These are phyloP conservation scores for Diaporthe ampelina DNA, from an alignment of 2,329 filamentous ascomycete species.

Conservation along the genomic window DNA sequence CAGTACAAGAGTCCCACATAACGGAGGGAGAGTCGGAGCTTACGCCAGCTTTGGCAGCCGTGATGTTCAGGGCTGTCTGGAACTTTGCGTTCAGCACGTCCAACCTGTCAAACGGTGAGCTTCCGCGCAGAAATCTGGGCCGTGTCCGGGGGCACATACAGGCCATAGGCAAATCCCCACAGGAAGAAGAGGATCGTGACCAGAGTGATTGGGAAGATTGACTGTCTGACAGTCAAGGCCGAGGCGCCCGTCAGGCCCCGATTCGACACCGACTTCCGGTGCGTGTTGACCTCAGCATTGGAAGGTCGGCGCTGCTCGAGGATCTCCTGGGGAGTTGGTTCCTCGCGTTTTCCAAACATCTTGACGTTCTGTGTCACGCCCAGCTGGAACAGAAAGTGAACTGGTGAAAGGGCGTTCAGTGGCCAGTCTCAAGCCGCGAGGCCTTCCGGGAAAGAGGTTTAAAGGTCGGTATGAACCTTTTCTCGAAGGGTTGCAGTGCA, in stretches of 20 bases:
- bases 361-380: not conserved
- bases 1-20: not conserved
- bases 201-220: constrained; percentile 52
- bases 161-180: constrained; percentile 60
- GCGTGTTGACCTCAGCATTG: constrained; percentile 42
- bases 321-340: constrained; percentile 44
- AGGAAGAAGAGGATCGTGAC: constrained; percentile 66
- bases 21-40: not conserved
- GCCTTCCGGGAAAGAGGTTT: not conserved
- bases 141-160: not conserved
- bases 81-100: constrained; percentile 59
- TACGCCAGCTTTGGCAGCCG: constrained; percentile 43
- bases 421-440: not conserved
- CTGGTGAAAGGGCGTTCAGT: not conserved
- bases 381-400: not conserved
- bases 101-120: constrained; percentile 47
- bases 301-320: constrained; percentile 43
- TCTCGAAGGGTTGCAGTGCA: not conserved
- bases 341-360: constrained; percentile 46
- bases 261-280: constrained; percentile 44
- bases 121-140: too few species aligned
- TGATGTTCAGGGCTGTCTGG: constrained; percentile 43
- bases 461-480: constrained; percentile 13
- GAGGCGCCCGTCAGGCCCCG: constrained; percentile 46
- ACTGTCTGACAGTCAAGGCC: constrained; percentile 40